Base-by-base conservation (phyloP, 768 basidiomycete species). In the Naematelia aurantialba region DNA sequence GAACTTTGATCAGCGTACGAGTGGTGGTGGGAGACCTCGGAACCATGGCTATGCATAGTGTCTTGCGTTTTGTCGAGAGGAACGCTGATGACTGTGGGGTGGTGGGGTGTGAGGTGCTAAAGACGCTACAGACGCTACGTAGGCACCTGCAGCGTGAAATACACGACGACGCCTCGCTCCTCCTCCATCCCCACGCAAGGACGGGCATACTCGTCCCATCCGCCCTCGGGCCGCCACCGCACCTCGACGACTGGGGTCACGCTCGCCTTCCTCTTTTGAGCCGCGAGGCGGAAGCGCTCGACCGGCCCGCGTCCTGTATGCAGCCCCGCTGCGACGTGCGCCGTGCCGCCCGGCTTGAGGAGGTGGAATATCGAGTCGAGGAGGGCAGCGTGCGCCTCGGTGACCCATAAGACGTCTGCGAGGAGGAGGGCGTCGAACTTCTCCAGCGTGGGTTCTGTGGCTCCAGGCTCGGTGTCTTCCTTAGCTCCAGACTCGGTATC, bases 301-400 rank as follows among this genome's bases (percentile, higher is more conserved):
- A 73, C 44, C 2, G 75, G 72, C 22, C 75, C 73, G 45, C 70
- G 63, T 19, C 75, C 75, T 3, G 72, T 73, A 64, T 76, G 75
- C 12, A 74, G 45, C 3, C 75, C 75, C 0, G 71, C 71, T 1
- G 70, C 61, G 24, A 76, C 67, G 46, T 74, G 66, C 5, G 69
- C 73, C 4, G 63, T 46, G 5, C 73, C 73, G 2, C 31, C 56
- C 1, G 63, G 61, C 0, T 5, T 8, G 3, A 75, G 55, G 2
- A 76, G 60, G 0, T 34, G 14, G 22, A 39, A 50, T 24, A 75
- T 56, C 13, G 71, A 73, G 31, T 68, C 62, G 14, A 76, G 64
- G 4, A 76, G 61, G 4, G 53, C 61, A 4, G 26, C 22, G 51
- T 76, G 75, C 4, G 73, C 63, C 1, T 63, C 57, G n/a, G 72